Evolutionary conservation across 2,329 filamentous ascomycete genomes (phyloP), one percentile per base, ranked within the genome.

Genomic region (Aureobasidium vineae): DNA sequence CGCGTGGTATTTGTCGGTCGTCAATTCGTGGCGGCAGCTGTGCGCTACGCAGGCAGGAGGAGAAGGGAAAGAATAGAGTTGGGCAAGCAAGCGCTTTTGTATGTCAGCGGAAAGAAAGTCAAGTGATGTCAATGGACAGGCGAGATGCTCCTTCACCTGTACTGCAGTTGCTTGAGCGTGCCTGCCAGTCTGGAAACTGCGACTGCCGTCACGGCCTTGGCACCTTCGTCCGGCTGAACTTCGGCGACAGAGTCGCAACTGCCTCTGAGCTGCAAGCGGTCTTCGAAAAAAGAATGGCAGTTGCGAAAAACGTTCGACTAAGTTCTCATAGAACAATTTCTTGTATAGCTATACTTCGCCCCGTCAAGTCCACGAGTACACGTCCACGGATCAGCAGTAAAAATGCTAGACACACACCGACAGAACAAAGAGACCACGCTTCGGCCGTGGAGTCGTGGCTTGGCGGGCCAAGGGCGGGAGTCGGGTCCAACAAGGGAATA

Each of bases 171-270:
- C 49, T 52, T 36, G 33, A 26, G 45, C 23, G 40, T 59, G 54
- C 16, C n/a, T 47, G 56, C 26, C 28, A 45, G 56, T 61, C 31
- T 38, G 50, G 28, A 61, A 61, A 61, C 57, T 61, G 43, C 57
- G 57, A 61, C 57, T 49, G 45, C 57, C 57, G 57, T 61, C 57
- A 61, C 57, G 56, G 33, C 33, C 57, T 61, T 61, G 57, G 57
- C 57, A 13, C 57, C 57, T 36, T 16, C n/a, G 10, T 5, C 45
- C 45, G 59, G 59, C 21, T 50, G 41, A 63, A 40, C 8, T 13
- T 21, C 59, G 57, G 57, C 6, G 2, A 10, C 10, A 2, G 13
- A 13, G 57, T 38, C 57, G 57, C 57, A 38, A 36, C 57, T 61
- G 43, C 41, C 43, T 13, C 13, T n/a, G 26, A 38, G 49, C 41